Base-by-base conservation (phyloP, 495 filamentous ascomycete genomes). In the Neurospora sp. region DNA sequence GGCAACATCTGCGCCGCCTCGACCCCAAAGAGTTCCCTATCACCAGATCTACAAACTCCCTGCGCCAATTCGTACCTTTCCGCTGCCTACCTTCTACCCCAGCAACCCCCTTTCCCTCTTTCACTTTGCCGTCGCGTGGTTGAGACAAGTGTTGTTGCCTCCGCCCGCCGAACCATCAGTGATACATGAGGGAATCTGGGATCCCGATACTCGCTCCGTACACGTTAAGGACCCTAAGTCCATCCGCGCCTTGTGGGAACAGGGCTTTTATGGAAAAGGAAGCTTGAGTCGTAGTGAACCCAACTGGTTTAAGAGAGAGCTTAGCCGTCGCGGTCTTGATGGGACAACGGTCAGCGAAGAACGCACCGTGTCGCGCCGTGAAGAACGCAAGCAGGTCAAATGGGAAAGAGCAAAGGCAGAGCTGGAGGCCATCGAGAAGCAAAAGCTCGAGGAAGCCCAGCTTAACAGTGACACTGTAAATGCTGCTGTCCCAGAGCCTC, bases 241-340 rank as follows among this genome's bases (percentile, higher is more conserved):
- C 2, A 90, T 96, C 69, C 87, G 91, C 44, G 92, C 90, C 10
- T 83, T 99, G 38, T 99, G 96, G 96, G 92, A 97, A 80, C 90
- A 93, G 79, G 96, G 96, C 1, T 98, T 98, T 82, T 99, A 93
- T 80, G 96, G 96, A 59, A 98, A 97, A 82, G 96, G 96, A 69
- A 93, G 84, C 71, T 85, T 98, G 73, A 97, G 94, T 81, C 89
- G 96, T 76, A 97, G 93, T 82, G 94, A 98, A 79, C 96, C 95
- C 4, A 93, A 89, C 72, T 99, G 96, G 96, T 81, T 98, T 71
- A 92, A 91, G 70, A 86, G 92, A 70, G 93, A 97, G 79, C 92
- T 92, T 78, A 88, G 88, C 70, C 87, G 90, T 73, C 85, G 88
- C 59, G 93, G 92, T 5, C 81, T 88, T 39, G 88, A 87, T 66